Evolutionary conservation across 2,329 filamentous ascomycete species (phyloP), one percentile per base, ranked within the genome.

Genomic region (Atkinsonella texensis): DNA sequence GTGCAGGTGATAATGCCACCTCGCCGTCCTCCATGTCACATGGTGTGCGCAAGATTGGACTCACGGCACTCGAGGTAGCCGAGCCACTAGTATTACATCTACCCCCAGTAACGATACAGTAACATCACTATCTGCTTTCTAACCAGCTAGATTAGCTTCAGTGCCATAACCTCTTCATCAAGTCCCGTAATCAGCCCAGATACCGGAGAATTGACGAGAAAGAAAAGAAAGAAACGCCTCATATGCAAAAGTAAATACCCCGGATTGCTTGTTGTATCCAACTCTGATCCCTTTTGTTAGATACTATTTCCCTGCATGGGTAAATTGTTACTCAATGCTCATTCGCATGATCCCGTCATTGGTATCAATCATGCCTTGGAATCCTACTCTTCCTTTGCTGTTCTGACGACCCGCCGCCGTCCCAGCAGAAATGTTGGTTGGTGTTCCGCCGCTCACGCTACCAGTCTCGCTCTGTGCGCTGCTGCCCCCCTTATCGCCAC

Each of bases 351-450:
- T 75, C 1, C 89, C 87, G 65, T 96, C 91, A 64, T 89, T 89
- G n/a, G 91, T 91, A 68, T 96, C 91, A 17, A 81, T 85, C 90
- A 97, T 96, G 1, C 90, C 89, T 68, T 96, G 90, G 58, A 94
- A 77, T 9, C 89, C 89, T 13, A 95, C 75, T 35, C 87, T 68
- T 56, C 74, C 84, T 64, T 76, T 78, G 59, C 75, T 71, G 58
- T 74, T 71, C 59, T 72, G 66, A 11, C 77, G 74, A 52, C 75
- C 76, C 8, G 57, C 76, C 8, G 57, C 50, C 2, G 56, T 48
- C 12, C 56, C 60, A 10, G 73, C 70, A 40, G 68, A 54, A 23
- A 62, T 61, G 44, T 61, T 62, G 57, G 28, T 64, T 53, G 49
- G 59, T 48, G 55, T 62, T 2, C 63, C 62, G 32, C 59, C 61